Evolutionary conservation across 768 basidiomycete genomes (phyloP), one percentile per base, ranked within the genome.

Genomic region (Leccinum incarnatum): DNA sequence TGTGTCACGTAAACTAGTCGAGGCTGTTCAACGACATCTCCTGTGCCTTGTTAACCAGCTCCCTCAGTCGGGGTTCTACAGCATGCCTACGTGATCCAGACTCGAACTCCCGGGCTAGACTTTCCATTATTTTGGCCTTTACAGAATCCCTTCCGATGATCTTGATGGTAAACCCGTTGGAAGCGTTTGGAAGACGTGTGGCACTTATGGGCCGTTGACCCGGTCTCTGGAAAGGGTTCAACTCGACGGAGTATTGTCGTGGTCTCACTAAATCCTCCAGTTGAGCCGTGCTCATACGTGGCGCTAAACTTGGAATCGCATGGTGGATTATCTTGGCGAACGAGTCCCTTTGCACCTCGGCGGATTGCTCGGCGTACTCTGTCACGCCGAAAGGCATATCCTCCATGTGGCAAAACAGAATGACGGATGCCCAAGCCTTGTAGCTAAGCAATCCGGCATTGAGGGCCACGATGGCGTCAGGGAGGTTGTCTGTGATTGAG

Each of bases 391-490:
- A 75, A 12, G 73, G 73, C 50, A 59, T 56, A 9, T 60, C 55
- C 40, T 74, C 72, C 25, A 68, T 32, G 17, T 61, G 62, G 56
- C 68, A 73, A 37, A 69, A 75, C 37, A 70, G 42, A 55, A 78
- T 67, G 48, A 75, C 77, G 30, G 67, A 63, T 2, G 63, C 54
- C 80, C 80, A 81, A 14, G 70, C 63, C 4, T 55, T 58, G 60
- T 78, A 78, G 32, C 71, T 63, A 32, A 69, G 67, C 23, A 79
- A 62, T 27, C 76, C 78, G 2, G 78, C 77, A 59, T 79, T 77
- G 48, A 71, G 66, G 2, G 70, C 78, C 36, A 82, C 62, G 54
- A 82, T 68, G 17, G 76, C 80, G 61, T 82, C 77, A 1, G 81
- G 77, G 25, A 62, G 51, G 45, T 54, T 59, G 21, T 63, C 52